phyloP scores from a whole-genome alignment of 257 asterid genomes.

The Thymus mandschuricus region DNA sequence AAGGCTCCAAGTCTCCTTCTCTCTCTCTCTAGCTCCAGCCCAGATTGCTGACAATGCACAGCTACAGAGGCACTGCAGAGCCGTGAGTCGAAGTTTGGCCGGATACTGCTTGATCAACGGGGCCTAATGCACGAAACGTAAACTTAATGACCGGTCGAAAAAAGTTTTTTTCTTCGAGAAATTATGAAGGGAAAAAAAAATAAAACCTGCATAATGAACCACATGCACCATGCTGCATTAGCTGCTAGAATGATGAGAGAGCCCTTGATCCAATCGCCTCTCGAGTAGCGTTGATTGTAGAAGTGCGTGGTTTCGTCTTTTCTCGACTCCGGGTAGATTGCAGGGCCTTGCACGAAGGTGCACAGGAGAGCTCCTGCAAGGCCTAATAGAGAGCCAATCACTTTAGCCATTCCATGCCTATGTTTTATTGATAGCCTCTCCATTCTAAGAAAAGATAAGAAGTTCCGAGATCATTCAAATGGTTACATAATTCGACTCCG shows the following conservation, averaged over 20 bases:
- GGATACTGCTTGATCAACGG: constrained; percentile 31
- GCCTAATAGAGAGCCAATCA: constrained; percentile 31
- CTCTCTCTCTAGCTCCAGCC: constrained; percentile 25
- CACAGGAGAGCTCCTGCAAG: constrained; percentile 37
- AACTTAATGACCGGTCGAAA: background rate
- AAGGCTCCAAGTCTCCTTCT: constrained; percentile 23
- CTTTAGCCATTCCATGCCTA: constrained; percentile 38
- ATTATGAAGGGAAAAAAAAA: background rate
- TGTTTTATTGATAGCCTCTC: constrained; percentile 32
- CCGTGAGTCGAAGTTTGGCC: constrained; percentile 27
- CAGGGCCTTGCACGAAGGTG: constrained; percentile 34
- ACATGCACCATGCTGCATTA: constrained; percentile 25
- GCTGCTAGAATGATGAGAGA: constrained; percentile 34
- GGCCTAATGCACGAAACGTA: background rate
- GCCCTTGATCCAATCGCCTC: constrained; percentile 28
- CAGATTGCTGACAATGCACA: constrained; percentile 27
- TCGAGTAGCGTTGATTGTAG: constrained; percentile 22
- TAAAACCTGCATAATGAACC: constrained; percentile 38
- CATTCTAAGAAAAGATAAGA: constrained; percentile 3
- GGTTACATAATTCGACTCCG: background rate
- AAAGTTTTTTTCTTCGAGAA: background rate
- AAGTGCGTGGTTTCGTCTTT: background rate
- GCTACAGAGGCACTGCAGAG: constrained; percentile 26
- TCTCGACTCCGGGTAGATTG: constrained; percentile 9
- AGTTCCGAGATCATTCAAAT: background rate